phyloP scores from a whole-genome alignment of 2,329 filamentous ascomycete genomes.

The Penicillium capsulatum region DNA sequence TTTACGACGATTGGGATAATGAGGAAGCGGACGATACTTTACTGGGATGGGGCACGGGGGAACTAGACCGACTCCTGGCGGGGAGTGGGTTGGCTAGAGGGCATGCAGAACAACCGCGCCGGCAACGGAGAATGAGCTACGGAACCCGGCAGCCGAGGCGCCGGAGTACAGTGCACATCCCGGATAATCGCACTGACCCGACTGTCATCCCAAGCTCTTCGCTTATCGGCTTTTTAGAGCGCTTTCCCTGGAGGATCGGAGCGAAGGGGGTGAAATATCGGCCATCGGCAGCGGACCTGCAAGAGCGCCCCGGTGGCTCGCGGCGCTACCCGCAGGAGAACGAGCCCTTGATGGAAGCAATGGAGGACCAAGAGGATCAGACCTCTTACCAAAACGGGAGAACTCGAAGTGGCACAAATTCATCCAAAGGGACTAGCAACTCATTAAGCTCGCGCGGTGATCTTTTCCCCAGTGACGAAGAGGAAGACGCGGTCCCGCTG shows the following conservation, averaged over 20 bases:
- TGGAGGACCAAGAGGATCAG: conserved; percentile 44
- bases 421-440: conserved; percentile 76
- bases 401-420: conserved; percentile 71
- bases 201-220: conserved; percentile 87
- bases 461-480: conserved; percentile 85
- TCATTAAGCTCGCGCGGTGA: conserved; percentile 85
- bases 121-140: conserved; percentile 85
- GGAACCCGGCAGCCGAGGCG: conserved; percentile 62
- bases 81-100: conserved; percentile 51
- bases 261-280: conserved; percentile 76
- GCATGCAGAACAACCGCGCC: conserved; percentile 59
- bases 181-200: conserved; percentile 60
- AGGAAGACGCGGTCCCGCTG: conserved; percentile 87
- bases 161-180: conserved; percentile 52
- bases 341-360: conserved; percentile 66
- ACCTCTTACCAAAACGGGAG: conserved; percentile 20
- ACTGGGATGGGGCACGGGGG: conserved; percentile 75
- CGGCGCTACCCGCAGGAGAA: conserved; percentile 52
- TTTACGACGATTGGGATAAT: conserved; percentile 94
- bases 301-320: conserved; percentile 70
- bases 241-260: conserved; percentile 79
- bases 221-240: conserved; percentile 76
- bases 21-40: conserved; percentile 57
- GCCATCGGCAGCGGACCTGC: conserved; percentile 83
- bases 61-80: conserved; percentile 77